Percentiles rank a stretch among this genome's conserved stretches.
Evolutionary conservation across 192 early-diverging fungal genomes (phyloP).

Genomic region (Coemansia sp.): DNA sequence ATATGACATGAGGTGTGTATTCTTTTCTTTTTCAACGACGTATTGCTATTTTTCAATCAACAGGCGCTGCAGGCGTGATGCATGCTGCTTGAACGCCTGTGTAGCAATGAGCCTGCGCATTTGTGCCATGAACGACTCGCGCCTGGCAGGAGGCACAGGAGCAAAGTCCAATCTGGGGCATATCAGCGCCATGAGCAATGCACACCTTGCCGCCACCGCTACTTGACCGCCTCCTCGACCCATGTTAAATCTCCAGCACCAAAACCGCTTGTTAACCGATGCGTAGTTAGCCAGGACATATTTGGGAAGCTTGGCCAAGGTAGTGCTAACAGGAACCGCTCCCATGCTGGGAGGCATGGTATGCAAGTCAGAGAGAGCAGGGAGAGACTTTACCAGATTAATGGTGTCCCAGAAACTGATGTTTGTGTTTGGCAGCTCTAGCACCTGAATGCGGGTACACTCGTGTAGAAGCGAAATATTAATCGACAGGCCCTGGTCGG

Average conservation of each 20-base stretch:
- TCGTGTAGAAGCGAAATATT: neutral
- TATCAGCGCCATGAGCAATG: neutral
- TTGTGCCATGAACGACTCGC: neutral
- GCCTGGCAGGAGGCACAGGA: neutral
- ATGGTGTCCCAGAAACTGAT: neutral
- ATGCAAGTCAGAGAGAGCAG: neutral
- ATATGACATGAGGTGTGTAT: neutral
- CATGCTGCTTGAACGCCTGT: neutral
- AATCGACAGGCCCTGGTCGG: neutral
- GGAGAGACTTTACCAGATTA: neutral
- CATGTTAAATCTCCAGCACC: neutral
- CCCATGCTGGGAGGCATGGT: neutral
- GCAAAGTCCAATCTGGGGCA: conserved; percentile 1
- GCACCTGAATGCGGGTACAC: neutral
- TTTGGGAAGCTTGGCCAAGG: neutral
- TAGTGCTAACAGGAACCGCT: neutral
- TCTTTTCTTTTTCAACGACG: neutral
- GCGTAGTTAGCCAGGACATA: neutral
- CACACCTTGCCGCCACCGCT: neutral
- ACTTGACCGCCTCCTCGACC: neutral
- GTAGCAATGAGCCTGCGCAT: neutral
- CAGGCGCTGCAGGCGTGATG: neutral
- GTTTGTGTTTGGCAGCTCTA: neutral
- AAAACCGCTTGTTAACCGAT: neutral
- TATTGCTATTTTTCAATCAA: neutral